Conservation (phyloP, 1,284 basidiomycete species). For the Cutaneotrichosporon spelunceum region DNA sequence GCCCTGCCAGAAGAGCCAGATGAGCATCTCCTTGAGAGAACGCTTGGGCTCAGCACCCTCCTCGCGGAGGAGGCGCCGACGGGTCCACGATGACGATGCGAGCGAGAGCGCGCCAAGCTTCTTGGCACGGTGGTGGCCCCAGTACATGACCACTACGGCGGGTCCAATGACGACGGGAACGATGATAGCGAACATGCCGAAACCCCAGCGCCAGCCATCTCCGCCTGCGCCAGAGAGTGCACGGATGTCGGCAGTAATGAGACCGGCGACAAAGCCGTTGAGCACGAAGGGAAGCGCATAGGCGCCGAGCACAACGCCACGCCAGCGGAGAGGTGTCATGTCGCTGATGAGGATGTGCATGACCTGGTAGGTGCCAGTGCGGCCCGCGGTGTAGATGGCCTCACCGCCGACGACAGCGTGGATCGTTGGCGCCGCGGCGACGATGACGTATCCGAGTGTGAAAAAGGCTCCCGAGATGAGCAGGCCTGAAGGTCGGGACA, state of each 20-base stretch:
- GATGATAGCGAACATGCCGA: constrained; percentile 42
- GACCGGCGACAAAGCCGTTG: constrained; percentile 35
- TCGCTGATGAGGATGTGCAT: constrained; percentile 56
- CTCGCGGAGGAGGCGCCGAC: constrained; percentile 18
- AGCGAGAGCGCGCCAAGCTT: constrained; percentile 37
- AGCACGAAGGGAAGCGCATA: constrained; percentile 63
- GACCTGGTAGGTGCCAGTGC: constrained; percentile 34
- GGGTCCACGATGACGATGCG: constrained; percentile 42
- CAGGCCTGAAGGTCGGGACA: constrained; percentile 33
- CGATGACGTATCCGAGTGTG: constrained; percentile 41
- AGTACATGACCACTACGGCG: constrained; percentile 44
- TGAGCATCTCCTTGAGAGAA: constrained; percentile 15
- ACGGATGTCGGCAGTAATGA: constrained; percentile 60
- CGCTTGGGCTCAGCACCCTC: constrained; percentile 11
- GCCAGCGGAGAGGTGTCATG: constrained; percentile 71
- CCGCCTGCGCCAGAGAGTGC: constrained; percentile 29
- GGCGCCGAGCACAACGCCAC: constrained; percentile 65
- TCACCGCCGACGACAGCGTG: constrained; percentile 38
- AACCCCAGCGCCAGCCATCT: constrained; percentile 61
- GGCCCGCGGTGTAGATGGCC: constrained; percentile 43
- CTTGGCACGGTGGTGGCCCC: constrained; percentile 46
- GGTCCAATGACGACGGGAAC: constrained; percentile 28
- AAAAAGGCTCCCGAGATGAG: constrained; percentile 35
- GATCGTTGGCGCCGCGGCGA: constrained; percentile 36
- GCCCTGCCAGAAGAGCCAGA: constrained; percentile 36